Base-by-base conservation (phyloP, 768 basidiomycete species). In the Tephrocybe sp. region DNA sequence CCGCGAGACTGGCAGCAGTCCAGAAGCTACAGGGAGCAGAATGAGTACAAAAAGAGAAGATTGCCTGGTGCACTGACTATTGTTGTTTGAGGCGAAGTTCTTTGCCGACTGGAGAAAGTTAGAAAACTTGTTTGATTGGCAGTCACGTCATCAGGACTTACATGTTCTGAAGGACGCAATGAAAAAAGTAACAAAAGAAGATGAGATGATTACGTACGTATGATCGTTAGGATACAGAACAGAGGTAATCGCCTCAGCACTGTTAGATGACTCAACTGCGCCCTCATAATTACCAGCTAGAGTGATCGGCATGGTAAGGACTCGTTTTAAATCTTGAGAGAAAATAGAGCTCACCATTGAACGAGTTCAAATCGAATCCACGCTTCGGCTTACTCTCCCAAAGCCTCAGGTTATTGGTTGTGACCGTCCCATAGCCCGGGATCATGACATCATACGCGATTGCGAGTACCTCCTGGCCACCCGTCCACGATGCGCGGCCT, bases 171-270 rank as follows among this genome's bases (percentile, higher is more conserved):
- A 47, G 44, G 52, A 20, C 12, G 14, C 4, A 38, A 17, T 39
- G 14, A 20, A 32, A n/a, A 47, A 52, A 22, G 42, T 33, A 17
- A 17, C 34, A 43, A 23, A 16, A 40, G n/a, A 34, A 23, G 48
- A 53, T 14, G 31, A 38, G 13, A 43, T 55, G 51, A 52, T 56
- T 57, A 76, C 73, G 65, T 63, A 76, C 68, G 85, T 89, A 60
- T 93, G 89, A 65, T 98, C 96, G 64, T 97, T 96, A 22, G 96
- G 97, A 71, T 99, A 98, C 30, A 98, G 75, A 6, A 98, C 96
- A 8, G 90, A 84, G 3, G 95, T 98, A 64, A 99, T 97, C 32
- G 90, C 92, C 51, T 85, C 89, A 10, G 97, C 97, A 57, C 86
- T 86, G 67, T 94, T 93, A 31, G 87, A 89, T 0, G 90, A 79